Base-by-base conservation (phyloP, 78 protist genomes). In the Dictyostelium brefeldianum region DNA sequence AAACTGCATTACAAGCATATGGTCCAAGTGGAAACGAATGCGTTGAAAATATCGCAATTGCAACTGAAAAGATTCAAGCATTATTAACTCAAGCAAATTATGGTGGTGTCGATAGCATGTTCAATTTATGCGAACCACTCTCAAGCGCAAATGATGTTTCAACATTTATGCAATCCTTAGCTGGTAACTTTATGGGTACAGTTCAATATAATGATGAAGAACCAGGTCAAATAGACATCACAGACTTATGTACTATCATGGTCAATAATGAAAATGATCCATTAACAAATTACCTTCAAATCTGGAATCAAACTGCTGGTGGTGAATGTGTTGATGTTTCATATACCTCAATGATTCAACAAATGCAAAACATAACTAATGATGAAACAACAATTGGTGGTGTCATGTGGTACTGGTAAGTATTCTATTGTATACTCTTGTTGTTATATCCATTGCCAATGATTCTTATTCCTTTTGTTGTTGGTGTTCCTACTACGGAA, bases 201-300 rank as follows among this genome's bases (percentile, higher is more conserved):
- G 94, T 81, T 47, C 92, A 87, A 81, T 94, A 83, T 48, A 91
- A 94, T 47, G 69, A 64, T 15, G 91, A 87, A 64, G 94, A 31
- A 18, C 27, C 62, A 56, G 81, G 81, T 50, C 80, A 77, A 25
- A 7, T 29, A 10, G 22, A 75, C 15, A 56, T 57, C 22, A 36
- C 17, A 18, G 46, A 4, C 41, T 11, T 92, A 22, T 92, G 96
- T 64, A 43, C 22, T 43, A 70, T 50, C 27, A 70, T 92, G 83
- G 53, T 78, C 12, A 27, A 50, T 1, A 22, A n/a, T 10, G 17
- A 20, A 31, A 17, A 59, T 10, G 95, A 91, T 47, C 69, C 83
- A 48, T 48, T 92, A 22, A 79, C 95, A 15, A 80, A 91, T 78
- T 91, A 83, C 47, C 36, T 84, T 18, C 47, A 15, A 22, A 15